Conservation (phyloP, 768 basidiomycete species). For the Tylopilus sp. region DNA sequence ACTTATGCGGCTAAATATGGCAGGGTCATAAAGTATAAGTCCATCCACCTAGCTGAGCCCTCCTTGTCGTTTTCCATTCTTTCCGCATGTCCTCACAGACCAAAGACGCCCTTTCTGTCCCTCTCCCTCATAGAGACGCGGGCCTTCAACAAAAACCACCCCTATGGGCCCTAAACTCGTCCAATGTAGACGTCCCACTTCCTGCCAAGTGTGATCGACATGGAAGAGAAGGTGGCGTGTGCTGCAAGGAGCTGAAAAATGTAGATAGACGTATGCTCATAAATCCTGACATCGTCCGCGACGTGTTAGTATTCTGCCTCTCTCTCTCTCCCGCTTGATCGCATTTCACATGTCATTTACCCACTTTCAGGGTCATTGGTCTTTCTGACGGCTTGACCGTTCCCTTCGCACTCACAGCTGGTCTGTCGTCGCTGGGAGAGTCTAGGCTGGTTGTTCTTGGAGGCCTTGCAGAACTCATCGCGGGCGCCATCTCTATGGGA, state of each 20-base stretch:
- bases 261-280: slow-evolving; percentile 78
- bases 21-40: slow-evolving; percentile 9
- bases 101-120: slow-evolving; percentile 12
- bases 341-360: neutral
- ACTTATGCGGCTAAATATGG: neutral
- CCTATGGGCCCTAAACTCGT: slow-evolving; percentile 60
- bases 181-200: slow-evolving; percentile 43
- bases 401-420: slow-evolving; percentile 88
- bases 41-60: neutral
- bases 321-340: neutral
- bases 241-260: slow-evolving; percentile 84
- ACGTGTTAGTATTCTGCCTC: slow-evolving; percentile 54
- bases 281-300: slow-evolving; percentile 84
- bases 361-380: slow-evolving; percentile 67
- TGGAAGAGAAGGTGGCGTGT: slow-evolving; percentile 58
- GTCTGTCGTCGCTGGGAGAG: slow-evolving; percentile 83
- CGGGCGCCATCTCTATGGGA: slow-evolving; percentile 97
- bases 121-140: slow-evolving; percentile 20
- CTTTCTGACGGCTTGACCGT: slow-evolving; percentile 88
- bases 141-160: slow-evolving; percentile 39
- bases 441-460: slow-evolving; percentile 91
- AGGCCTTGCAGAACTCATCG: slow-evolving; percentile 93
- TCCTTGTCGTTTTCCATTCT: neutral
- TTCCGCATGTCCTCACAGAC: slow-evolving; percentile 19
- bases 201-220: slow-evolving; percentile 57